Evolutionary conservation across 352 stramenopile genomes (phyloP).

Genomic region (Proteromonas lacertae): DNA sequence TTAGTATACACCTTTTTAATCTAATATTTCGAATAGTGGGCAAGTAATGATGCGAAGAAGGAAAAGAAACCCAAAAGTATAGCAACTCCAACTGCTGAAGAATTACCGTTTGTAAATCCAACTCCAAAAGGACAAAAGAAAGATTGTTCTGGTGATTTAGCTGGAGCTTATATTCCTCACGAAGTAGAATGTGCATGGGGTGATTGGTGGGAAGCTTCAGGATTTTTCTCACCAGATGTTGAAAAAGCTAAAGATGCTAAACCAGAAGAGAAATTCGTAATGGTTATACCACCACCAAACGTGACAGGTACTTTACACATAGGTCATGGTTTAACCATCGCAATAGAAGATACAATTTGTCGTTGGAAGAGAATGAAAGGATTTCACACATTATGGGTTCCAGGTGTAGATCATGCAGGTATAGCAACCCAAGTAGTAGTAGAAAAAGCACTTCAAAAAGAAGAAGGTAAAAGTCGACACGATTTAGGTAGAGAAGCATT

Average conservation of each 20-base stretch:
- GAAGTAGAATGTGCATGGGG: constrained; percentile 90
- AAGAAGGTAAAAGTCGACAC: constrained; percentile 38
- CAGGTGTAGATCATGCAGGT: constrained; percentile 72
- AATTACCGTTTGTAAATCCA: neutral
- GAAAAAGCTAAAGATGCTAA: constrained; percentile 27
- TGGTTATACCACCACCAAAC: constrained; percentile 64
- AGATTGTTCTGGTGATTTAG: constrained; percentile 7
- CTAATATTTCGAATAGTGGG: neutral
- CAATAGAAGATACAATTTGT: constrained; percentile 81
- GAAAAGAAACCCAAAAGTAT: constrained; percentile 4
- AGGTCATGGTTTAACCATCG: constrained; percentile 69
- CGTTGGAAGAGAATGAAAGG: constrained; percentile 88
- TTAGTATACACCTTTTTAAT: neutral
- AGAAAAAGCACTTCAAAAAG: constrained; percentile 85
- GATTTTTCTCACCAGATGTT: constrained; percentile 71
- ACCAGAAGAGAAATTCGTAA: constrained; percentile 70
- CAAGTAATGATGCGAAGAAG: neutral
- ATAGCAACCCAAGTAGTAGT: constrained; percentile 97
- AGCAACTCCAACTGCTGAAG: constrained; percentile 2
- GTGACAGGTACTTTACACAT: constrained; percentile 86
- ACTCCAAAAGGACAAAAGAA: constrained; percentile 8
- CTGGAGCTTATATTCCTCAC: constrained; percentile 52
- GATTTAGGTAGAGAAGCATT: constrained; percentile 86
- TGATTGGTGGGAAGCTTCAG: constrained; percentile 78
- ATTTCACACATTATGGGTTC: constrained; percentile 74